Conservation (phyloP, 2,329 filamentous ascomycete genomes). For the Knoxdaviesia capensis region DNA sequence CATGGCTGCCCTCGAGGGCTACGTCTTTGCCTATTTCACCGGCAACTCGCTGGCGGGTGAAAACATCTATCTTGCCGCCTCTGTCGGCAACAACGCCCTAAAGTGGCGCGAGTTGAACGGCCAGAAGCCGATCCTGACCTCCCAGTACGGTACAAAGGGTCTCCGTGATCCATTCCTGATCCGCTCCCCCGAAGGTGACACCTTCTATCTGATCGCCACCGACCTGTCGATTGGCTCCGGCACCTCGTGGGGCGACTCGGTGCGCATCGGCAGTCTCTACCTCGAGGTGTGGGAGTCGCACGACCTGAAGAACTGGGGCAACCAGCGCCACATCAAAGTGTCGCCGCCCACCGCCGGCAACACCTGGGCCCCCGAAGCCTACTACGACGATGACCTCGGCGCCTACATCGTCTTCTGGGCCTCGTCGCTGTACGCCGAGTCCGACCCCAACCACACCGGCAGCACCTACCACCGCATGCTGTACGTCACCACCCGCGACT, state of each 20-base stretch:
- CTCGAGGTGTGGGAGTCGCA: constrained; percentile 31
- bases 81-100: constrained; percentile 29
- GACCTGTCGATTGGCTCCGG: constrained; percentile 32
- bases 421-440: constrained; percentile 18
- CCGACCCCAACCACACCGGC: constrained; percentile 19
- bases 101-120: constrained; percentile 28
- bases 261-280: constrained; percentile 25
- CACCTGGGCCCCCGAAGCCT: constrained; percentile 32
- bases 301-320: constrained; percentile 28
- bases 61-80: constrained; percentile 30
- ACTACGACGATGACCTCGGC: constrained; percentile 21
- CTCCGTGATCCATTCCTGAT: constrained; percentile 32
- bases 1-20: constrained; percentile 19
- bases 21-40: constrained; percentile 31
- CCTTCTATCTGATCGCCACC: constrained; percentile 29
- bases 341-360: constrained; percentile 28
- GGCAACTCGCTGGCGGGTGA: constrained; percentile 22
- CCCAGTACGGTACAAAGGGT: constrained; percentile 24
- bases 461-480: constrained; percentile 30
- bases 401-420: constrained; percentile 26
- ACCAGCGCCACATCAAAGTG: constrained; percentile 26
- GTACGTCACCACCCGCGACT: constrained; percentile 27
- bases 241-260: constrained; percentile 27
- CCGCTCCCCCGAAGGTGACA: constrained; percentile 26
- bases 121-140: constrained; percentile 23